phyloP scores from a whole-genome alignment of 2,329 filamentous ascomycete species.

The Venturia nashicola region DNA sequence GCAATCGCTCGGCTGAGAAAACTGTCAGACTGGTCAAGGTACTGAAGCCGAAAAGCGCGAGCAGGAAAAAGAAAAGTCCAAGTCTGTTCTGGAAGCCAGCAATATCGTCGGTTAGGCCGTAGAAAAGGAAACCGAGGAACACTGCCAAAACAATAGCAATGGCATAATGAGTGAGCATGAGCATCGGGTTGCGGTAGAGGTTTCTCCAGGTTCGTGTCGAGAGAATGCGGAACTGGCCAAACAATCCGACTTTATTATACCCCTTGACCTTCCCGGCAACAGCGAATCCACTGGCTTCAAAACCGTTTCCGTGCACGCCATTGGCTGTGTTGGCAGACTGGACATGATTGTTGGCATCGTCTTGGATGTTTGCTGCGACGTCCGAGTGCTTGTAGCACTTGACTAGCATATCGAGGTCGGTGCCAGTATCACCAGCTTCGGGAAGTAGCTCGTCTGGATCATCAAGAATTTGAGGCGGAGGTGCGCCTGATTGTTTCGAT shows the following conservation, averaged over 20 bases:
- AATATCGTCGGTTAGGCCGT: constrained; percentile 90
- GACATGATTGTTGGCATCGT: constrained; percentile 67
- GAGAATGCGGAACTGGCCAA: constrained; percentile 76
- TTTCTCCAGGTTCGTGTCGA: constrained; percentile 93
- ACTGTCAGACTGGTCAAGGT: constrained; percentile 88
- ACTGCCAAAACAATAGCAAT: constrained; percentile 92
- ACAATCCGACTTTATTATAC: constrained; percentile 69
- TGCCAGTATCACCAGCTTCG: constrained; percentile 46
- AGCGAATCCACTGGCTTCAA: constrained; percentile 36
- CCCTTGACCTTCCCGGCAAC: constrained; percentile 55
- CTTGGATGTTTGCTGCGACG: constrained; percentile 58
- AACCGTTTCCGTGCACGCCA: constrained; percentile 30
- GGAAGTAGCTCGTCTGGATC: constrained; percentile 53
- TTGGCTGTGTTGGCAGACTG: constrained; percentile 54
- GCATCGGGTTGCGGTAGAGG: constrained; percentile 89
- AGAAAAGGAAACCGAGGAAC: constrained; percentile 90
- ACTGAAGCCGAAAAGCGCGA: constrained; percentile 93
- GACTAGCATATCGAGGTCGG: constrained; percentile 73
- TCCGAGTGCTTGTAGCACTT: constrained; percentile 65
- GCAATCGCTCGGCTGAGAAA: constrained; percentile 77
- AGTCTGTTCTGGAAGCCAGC: constrained; percentile 95
- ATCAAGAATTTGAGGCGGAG: constrained; percentile 52
- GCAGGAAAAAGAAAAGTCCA: constrained; percentile 92
- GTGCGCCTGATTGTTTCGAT: constrained; percentile 39
- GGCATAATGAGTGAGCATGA: constrained; percentile 97